Evolutionary conservation across 2,329 filamentous ascomycete species (phyloP), one percentile per base, ranked within the genome.

Genomic region (Aspergillus ruber): DNA sequence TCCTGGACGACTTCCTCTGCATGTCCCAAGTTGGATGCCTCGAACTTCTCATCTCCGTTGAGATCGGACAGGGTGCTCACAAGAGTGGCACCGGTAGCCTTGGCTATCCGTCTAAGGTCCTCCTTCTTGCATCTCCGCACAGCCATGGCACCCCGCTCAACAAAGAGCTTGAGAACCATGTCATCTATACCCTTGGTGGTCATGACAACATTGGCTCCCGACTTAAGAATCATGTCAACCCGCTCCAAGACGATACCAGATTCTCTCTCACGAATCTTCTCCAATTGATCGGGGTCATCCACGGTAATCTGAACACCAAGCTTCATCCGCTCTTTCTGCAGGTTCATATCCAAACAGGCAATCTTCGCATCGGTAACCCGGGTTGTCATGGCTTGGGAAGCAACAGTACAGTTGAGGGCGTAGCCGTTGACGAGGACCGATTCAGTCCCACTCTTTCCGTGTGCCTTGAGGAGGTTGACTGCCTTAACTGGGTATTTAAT

Each of bases 281-380:
- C 93, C 44, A 98, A 80, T 71, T 98, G 93, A 67, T 94, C 85
- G 43, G 93, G 93, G 67, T 98, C 93, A 60, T 98, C 93, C 56
- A 98, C 87, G 10, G 93, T 97, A 63, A 98, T 95, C 72, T 98
- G 91, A 51, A 98, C 93, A 57, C 93, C 93, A 50, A 98, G 77
- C 81, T 98, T 97, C 93, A 98, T 97, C 59, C 91, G 82, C 78
- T 97, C 91, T 77, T 98, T 98, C 67, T 97, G 91, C 62, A 98
- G 71, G 73, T 98, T 98, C 82, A 98, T 97, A 68, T 98, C 93
- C 52, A 98, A 74, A 61, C 91, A 85, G 43, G 93, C 93, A 70
- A 98, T 98, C 78, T 95, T 97, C 57, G 93, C 93, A 70, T 97
- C 90, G 45, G 81, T 82, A 67, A 98, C 82, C 60, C 87, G 82